Conservation (phyloP, 75 land plant genomes). For the Pinus taeda region DNA sequence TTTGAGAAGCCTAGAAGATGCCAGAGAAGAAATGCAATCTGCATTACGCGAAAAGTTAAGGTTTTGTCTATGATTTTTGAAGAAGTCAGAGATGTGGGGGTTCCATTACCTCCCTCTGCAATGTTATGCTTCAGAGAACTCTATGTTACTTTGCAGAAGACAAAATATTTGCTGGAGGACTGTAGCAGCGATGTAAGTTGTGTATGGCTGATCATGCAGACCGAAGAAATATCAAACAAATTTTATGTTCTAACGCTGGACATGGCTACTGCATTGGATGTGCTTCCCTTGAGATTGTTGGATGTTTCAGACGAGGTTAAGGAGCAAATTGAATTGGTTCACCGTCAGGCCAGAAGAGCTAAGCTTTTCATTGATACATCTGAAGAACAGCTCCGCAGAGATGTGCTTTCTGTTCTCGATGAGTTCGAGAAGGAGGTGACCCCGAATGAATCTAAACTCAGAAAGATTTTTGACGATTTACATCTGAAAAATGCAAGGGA, state of each 20-base stretch:
- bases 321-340: conserved; percentile 62
- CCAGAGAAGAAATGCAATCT: conserved; percentile 41
- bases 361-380: conserved; percentile 29
- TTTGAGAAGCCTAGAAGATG: neutral
- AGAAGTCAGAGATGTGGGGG: conserved; percentile 38
- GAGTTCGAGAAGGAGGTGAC: conserved; percentile 40
- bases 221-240: conserved; percentile 32
- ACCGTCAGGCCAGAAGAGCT: conserved; percentile 46
- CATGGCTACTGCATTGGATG: conserved; percentile 61
- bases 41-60: conserved; percentile 35
- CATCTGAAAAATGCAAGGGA: conserved; percentile 44
- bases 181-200: conserved; percentile 40
- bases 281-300: conserved; percentile 46
- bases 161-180: conserved; percentile 46
- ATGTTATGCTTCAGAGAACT: conserved; percentile 64
- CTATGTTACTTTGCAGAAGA: conserved; percentile 47
- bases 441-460: conserved; percentile 32
- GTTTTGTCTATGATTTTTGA: conserved; percentile 55
- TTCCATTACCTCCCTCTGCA: conserved; percentile 34
- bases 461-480: conserved; percentile 42
- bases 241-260: conserved; percentile 36
- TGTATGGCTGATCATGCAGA: conserved; percentile 56
- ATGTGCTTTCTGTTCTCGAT: conserved; percentile 32
- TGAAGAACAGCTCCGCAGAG: conserved; percentile 32
- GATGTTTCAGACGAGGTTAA: conserved; percentile 43